These are phyloP conservation scores for Hypholoma sublateritium DNA, from an alignment of 768 basidiomycete species.

Conservation along the genomic window DNA sequence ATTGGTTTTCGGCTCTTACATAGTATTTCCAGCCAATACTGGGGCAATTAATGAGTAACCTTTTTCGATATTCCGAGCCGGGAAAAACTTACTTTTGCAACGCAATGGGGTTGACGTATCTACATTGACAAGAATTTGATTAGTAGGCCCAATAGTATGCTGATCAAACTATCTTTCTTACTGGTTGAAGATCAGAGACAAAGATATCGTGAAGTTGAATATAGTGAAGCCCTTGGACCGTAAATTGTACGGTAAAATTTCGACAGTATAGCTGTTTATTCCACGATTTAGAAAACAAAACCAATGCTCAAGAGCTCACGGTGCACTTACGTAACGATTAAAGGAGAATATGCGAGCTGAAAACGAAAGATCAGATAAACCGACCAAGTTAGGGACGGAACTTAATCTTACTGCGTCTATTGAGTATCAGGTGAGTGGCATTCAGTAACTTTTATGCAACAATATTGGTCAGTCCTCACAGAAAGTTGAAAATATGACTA, in stretches of 20 bases:
- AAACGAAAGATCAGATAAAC: not conserved
- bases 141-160: not conserved
- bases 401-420: not conserved
- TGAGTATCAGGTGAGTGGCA: not conserved
- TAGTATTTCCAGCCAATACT: slow-evolving; percentile 65
- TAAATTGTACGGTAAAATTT: slow-evolving; percentile 33
- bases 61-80: not conserved
- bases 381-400: not conserved
- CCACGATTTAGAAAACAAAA: not conserved
- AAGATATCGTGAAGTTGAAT: slow-evolving; percentile 59
- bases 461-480: not conserved
- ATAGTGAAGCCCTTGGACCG: slow-evolving; percentile 70
- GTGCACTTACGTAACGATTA: slow-evolving; percentile 29
- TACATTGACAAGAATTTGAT: not conserved
- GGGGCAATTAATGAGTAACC: not conserved
- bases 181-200: slow-evolving; percentile 70
- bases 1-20: slow-evolving; percentile 25
- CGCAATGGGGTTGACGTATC: slow-evolving; percentile 50
- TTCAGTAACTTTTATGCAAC: not conserved
- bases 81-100: slow-evolving; percentile 31
- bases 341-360: slow-evolving; percentile 30
- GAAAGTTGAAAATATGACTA: slow-evolving; percentile 14
- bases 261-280: slow-evolving; percentile 24
- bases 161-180: slow-evolving; percentile 3
- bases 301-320: not conserved